Base-by-base conservation (phyloP, 1,284 basidiomycete genomes). In the Vanrija humicola region DNA sequence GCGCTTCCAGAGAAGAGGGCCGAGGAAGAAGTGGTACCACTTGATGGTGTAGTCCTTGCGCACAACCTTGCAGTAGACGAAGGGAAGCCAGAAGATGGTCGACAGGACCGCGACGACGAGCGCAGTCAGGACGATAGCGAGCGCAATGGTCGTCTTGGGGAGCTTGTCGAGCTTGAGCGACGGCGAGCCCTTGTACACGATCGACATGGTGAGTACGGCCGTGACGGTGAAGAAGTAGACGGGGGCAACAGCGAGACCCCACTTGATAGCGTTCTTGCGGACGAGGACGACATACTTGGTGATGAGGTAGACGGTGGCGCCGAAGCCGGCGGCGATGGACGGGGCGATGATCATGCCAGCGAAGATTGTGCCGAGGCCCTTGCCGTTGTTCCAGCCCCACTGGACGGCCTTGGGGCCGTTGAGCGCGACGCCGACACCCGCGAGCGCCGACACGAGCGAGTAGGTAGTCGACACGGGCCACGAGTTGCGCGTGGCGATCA, bases 321-420 rank as follows among this genome's bases (percentile, higher is more conserved):
- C 79, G 57, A 81, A 80, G 12, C 70, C 77, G 15, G 68, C 80
- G 5, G 79, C 66, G 39, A 78, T 63, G 14, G 48, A 59, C 18
- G 78, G 77, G 12, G 77, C 77, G 45, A 78, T 74, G 48, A 62
- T 54, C 55, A 75, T 70, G 26, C 78, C 78, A 21, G 74, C 73
- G 49, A 77, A 79, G 64, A 80, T 78, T 38, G 74, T 69, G 5
- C 64, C 77, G 40, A 80, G 63, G 57, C 79, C 79, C 62, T 77
- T 78, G 34, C 75, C 77, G 34, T 61, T 63, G 63, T 80, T 78
- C 80, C 80, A 82, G 10, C 80, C 79, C 80, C 80, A 81, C 45
- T 77, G 61, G 46, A 79, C 78, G 0, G 68, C 64, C n/a, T 69
- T 63, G 23, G 63, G 55, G 9, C 79, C 79, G 25, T 70, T 76